Conservation (phyloP, 192 early-diverging fungal species). For the Backusella parvicylindrica region DNA sequence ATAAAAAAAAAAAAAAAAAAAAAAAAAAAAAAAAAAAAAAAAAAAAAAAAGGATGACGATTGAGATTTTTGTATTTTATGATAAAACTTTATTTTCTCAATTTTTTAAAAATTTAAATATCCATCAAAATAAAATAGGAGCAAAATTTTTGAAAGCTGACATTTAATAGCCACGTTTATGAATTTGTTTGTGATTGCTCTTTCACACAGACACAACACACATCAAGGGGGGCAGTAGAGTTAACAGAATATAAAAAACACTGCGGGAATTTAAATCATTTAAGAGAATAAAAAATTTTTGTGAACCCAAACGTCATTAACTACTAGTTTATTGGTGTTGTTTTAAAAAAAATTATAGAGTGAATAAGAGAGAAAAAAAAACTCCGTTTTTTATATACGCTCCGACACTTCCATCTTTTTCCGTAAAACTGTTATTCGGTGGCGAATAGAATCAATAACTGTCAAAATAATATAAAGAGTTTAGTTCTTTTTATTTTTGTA, state of each 20-base stretch:
- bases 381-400: not conserved
- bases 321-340: not conserved
- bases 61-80: not conserved
- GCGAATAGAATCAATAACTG: constrained; percentile 34
- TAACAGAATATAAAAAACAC: not conserved
- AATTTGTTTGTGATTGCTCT: not conserved
- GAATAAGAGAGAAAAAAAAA: not conserved
- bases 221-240: not conserved
- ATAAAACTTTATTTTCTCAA: not conserved
- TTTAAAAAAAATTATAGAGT: not conserved
- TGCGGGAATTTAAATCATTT: not conserved
- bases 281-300: not conserved
- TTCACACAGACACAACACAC: not conserved
- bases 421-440: constrained; percentile 23
- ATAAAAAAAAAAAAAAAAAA: not conserved
- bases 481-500: not conserved
- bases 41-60: not conserved
- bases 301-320: not conserved
- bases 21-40: not conserved
- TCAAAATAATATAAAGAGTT: not conserved
- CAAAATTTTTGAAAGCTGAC: constrained; percentile 13
- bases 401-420: constrained; percentile 19
- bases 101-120: not conserved
- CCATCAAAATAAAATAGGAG: not conserved
- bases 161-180: constrained; percentile 5